Base-by-base conservation (phyloP, 164 flowering plant species). In the Stephania japonica region DNA sequence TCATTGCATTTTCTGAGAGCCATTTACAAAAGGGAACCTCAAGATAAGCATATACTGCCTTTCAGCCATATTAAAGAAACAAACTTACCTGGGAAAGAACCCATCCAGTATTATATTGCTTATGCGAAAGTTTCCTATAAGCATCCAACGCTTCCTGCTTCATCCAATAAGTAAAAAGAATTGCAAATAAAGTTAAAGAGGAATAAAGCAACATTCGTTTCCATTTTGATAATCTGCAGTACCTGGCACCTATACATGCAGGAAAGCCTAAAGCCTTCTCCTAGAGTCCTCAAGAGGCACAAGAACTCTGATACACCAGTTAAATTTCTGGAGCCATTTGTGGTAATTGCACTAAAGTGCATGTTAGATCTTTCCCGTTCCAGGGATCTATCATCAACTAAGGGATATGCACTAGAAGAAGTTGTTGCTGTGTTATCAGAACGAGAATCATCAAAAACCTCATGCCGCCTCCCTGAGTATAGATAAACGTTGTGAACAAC, bases 91-190 rank as follows among this genome's bases (percentile, higher is more conserved):
- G 98, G 62, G 91, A 91, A 80, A 93, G 95, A 70, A 96, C 99
- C 98, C 98, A 96, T 73, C 95, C 93, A n/a, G 99, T 91, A 72
- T 89, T 89, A 74, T 89, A 93, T 59, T 96, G 99, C 78, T 86
- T 89, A 67, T 82, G 85, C 43, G 99, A 90, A 70, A 96, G 94
- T 81, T 87, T 88, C 65, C 76, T 71, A 77, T 87, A 96, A 70
- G 77, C 82, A 77, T 92, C 91, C 85, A 96, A 75, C 63, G 99
- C 98, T 75, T 93, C 99, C 99, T 96, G 86, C 44, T 42, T 9
- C 63, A 71, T 73, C 49, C 69, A 68, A 44, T 32, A 75, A 59
- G 21, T 59, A 21, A 59, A 59, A 7, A 68, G 38, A 42, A 19
- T 2, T 70, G 63, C 43, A 73, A 19, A 44, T 72, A 71, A 23